These are phyloP conservation scores for Basipetospora chlamydospora DNA, from an alignment of 2,329 filamentous ascomycete species.

Conservation along the genomic window DNA sequence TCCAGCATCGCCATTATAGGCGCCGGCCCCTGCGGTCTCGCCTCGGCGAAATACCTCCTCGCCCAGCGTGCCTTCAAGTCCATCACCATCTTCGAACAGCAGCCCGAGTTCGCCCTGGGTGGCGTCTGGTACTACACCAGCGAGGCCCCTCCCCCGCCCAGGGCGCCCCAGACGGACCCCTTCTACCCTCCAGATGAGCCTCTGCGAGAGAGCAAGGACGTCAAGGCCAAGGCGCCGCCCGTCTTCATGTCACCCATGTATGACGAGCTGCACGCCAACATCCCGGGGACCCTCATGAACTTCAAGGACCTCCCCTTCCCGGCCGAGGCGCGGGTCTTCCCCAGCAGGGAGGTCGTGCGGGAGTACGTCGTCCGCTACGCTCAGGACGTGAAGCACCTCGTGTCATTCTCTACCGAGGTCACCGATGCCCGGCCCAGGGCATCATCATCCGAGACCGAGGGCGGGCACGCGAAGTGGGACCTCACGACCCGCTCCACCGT, in stretches of 20 bases:
- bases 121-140: slow-evolving; percentile 76
- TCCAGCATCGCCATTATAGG: slow-evolving; percentile 63
- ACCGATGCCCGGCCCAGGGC: slow-evolving; percentile 31
- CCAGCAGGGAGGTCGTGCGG: slow-evolving; percentile 54
- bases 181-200: slow-evolving; percentile 50
- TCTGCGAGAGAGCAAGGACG: slow-evolving; percentile 26
- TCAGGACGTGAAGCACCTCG: slow-evolving; percentile 47
- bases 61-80: slow-evolving; percentile 52
- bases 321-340: slow-evolving; percentile 54
- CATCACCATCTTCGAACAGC: slow-evolving; percentile 73
- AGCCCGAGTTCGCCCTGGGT: slow-evolving; percentile 44
- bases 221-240: slow-evolving; percentile 26
- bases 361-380: slow-evolving; percentile 63
- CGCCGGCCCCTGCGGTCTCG: slow-evolving; percentile 66
- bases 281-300: slow-evolving; percentile 66
- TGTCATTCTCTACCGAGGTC: slow-evolving; percentile 60
- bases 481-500: slow-evolving; percentile 38
- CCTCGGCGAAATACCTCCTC: slow-evolving; percentile 64
- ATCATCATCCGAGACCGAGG: slow-evolving; percentile 5
- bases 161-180: slow-evolving; percentile 55
- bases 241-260: slow-evolving; percentile 77
- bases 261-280: slow-evolving; percentile 70
- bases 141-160: slow-evolving; percentile 28
- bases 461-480: slow-evolving; percentile 40
- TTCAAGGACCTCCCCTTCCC: slow-evolving; percentile 60